A percentile compares a stretch with the other conserved stretches of the same genome.
Conservation (phyloP, 495 filamentous ascomycete species). For the Cudoniella acicularis region DNA sequence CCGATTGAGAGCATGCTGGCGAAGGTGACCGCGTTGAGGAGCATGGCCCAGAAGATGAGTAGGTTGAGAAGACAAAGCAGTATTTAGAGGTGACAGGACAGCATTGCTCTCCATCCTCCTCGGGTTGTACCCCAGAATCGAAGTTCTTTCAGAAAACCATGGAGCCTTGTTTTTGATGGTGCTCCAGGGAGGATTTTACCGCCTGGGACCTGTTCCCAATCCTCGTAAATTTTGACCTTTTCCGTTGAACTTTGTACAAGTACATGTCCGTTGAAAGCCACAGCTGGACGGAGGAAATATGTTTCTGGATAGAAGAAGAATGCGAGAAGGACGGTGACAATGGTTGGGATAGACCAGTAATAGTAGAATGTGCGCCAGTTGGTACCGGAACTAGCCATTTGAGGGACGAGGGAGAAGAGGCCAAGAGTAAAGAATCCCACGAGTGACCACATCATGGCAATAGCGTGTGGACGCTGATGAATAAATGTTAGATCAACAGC, state of each 20-base stretch:
- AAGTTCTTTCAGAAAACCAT: neutral
- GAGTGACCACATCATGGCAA: neutral
- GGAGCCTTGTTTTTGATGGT: neutral
- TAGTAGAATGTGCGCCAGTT: constrained; percentile 1
- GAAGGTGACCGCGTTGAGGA: constrained; percentile 35
- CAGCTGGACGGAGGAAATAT: constrained; percentile 15
- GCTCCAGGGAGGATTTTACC: constrained; percentile 10
- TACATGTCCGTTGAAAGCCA: constrained; percentile 19
- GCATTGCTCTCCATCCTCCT: constrained; percentile 15
- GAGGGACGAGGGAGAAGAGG: neutral
- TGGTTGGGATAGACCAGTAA: constrained; percentile 3
- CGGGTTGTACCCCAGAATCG: neutral
- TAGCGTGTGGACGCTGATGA: neutral
- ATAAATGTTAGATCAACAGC: constrained; percentile 16
- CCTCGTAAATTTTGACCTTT: constrained; percentile 10
- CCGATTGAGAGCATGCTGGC: constrained; percentile 35
- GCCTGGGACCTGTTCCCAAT: constrained; percentile 8
- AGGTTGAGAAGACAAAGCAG: constrained; percentile 28
- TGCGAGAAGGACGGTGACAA: neutral
- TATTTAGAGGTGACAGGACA: constrained; percentile 13
- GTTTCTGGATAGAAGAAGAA: constrained; percentile 17
- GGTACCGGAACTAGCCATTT: neutral
- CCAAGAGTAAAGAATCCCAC: neutral
- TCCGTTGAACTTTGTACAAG: constrained; percentile 11
- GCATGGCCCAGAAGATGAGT: constrained; percentile 37